phyloP scores from a whole-genome alignment of 495 filamentous ascomycete genomes.

The Aspergillus carlsbadensis region DNA sequence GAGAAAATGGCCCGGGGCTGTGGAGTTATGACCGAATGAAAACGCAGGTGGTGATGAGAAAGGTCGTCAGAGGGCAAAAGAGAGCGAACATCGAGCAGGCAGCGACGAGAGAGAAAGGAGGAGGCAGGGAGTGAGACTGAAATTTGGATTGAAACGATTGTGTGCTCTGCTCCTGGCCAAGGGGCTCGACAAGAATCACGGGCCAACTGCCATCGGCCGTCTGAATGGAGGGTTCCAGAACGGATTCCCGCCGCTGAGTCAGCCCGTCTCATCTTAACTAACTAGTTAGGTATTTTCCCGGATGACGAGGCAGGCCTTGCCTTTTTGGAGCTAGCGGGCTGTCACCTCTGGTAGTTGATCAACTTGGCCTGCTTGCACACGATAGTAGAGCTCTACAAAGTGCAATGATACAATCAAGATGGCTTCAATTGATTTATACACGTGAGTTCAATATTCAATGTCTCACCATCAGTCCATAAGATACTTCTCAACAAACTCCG shows the following conservation, averaged over 20 bases:
- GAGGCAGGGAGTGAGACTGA: background rate
- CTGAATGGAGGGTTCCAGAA: constrained; percentile 10
- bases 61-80: background rate
- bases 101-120: background rate
- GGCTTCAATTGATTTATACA: background rate
- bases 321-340: background rate
- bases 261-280: background rate
- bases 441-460: background rate
- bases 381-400: too few species aligned
- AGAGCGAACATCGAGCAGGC: background rate
- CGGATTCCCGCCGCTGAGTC: background rate
- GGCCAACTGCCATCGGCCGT: background rate
- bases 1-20: background rate
- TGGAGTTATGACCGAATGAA: constrained; percentile 1
- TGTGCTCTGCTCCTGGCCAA: constrained; percentile 7
- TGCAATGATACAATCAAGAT: too few species aligned
- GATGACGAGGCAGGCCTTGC: background rate
- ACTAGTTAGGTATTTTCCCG: background rate
- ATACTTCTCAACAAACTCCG: constrained; percentile 45
- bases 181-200: constrained; percentile 1
- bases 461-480: constrained; percentile 12
- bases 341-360: background rate
- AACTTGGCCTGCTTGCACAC: too few species aligned
- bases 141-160: background rate
- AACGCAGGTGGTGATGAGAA: background rate